Evolutionary conservation across 257 asterid genomes (phyloP).

Genomic region (Nemophila menziesii): DNA sequence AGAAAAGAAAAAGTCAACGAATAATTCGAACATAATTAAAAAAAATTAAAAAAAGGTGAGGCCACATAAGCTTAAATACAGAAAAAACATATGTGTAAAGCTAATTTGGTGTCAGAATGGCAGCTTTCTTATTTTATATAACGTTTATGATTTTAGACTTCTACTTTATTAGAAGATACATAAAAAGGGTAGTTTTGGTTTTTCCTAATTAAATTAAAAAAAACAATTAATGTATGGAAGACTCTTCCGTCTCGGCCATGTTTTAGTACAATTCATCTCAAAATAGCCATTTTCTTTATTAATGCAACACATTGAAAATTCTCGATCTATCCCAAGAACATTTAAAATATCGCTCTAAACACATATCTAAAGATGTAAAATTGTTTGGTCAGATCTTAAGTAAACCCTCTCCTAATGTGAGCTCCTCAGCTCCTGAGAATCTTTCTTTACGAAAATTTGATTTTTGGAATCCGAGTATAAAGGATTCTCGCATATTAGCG

Average conservation of each 20-base stretch:
- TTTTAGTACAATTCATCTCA: conserved; percentile 5
- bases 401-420: conserved; percentile 33
- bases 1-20: too few relatives aligned
- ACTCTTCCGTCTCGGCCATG: conserved; percentile 22
- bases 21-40: too few relatives aligned
- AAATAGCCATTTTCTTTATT: conserved; percentile 38
- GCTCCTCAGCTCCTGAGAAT: conserved; percentile 41
- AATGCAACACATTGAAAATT: conserved; percentile 31
- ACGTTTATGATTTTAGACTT: too few relatives aligned
- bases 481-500: conserved; percentile 38
- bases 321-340: conserved; percentile 27
- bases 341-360: conserved; percentile 18
- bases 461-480: conserved; percentile 48
- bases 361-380: conserved; percentile 56
- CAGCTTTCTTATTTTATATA: too few relatives aligned
- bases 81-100: too few relatives aligned
- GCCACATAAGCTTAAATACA: too few relatives aligned
- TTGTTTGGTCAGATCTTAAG: conserved; percentile 77
- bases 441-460: conserved; percentile 31
- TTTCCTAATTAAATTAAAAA: too few relatives aligned
- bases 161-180: too few relatives aligned
- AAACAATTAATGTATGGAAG: too few relatives aligned
- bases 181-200: too few relatives aligned
- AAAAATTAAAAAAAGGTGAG: too few relatives aligned
- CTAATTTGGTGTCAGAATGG: too few relatives aligned